Base-by-base conservation (phyloP, 768 basidiomycete genomes). In the Pulveroboletus frians region DNA sequence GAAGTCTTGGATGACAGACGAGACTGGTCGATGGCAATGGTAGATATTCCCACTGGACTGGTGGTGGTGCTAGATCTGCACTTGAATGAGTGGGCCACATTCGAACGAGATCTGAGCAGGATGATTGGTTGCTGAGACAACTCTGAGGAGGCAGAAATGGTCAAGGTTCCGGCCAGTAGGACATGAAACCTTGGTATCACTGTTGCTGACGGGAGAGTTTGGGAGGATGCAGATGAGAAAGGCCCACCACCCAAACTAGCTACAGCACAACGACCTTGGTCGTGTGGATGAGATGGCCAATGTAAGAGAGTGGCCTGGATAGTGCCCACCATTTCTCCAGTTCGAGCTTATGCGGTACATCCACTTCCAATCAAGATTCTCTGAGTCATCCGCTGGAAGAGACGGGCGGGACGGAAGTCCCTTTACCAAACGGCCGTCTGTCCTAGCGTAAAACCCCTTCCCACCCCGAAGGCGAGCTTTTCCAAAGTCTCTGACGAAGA, bases 291-390 rank as follows among this genome's bases (percentile, higher is more conserved):
- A 57, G 47, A 62, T 51, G 29, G 45, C 46, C 52, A 56, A 46
- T n/a, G 39, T 30, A 49, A 30, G 30, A 50, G 32, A 59, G 47
- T 44, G 18, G 49, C 23, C 57, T 34, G 37, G 39, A 45, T 39
- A 39, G 30, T 47, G 62, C 74, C 55, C 58, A 89, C 88, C 88
- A 67, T 70, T 85, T 63, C 77, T 77, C 88, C 88, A 91, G 56
- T 90, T 90, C 14, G 81, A 81, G 57, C 85, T 88, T 53, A 89
- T 85, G 47, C 85, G 77, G 65, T 88, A 90, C 87, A 90, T 88
- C 79, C 80, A 85, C 66, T 87, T 89, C 88, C 88, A 91, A 60
- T 88, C 78, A 27, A 70, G 62, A 31, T 67, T 63, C 40, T 52
- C 48, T 13, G 39, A 7, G 17, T 68, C 61, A 17, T 71, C 68